A percentile compares a stretch with the other conserved stretches of the same genome.
Evolutionary conservation across 345 rosid genomes (phyloP).

Genomic region (Schrenkiella parvula): DNA sequence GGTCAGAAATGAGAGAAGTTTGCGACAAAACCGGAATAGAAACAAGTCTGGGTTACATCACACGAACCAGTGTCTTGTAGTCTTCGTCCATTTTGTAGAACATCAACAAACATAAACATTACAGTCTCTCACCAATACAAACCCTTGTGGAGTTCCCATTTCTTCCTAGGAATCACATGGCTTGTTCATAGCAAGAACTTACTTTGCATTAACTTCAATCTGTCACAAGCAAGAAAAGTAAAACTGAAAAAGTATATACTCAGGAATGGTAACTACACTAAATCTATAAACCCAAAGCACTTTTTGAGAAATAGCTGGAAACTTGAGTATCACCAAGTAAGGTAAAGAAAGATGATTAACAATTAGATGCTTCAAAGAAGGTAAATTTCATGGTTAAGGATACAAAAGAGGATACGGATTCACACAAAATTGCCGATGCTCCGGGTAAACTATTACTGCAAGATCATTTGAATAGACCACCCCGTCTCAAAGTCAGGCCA

Average conservation of each 20-base stretch:
- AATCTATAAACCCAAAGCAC: neutral
- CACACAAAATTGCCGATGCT: slow-evolving; percentile 55
- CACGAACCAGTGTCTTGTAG: neutral
- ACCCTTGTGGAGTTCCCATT: slow-evolving; percentile 30
- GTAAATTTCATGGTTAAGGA: slow-evolving; percentile 44
- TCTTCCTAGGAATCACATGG: slow-evolving; percentile 18
- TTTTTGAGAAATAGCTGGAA: neutral
- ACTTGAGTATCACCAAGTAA: neutral
- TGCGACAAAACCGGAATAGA: neutral
- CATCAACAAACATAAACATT: too few relatives aligned
- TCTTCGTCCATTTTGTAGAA: too few relatives aligned
- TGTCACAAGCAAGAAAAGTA: slow-evolving; percentile 13
- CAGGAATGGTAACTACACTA: neutral
- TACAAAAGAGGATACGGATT: slow-evolving; percentile 90
- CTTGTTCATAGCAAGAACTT: neutral
- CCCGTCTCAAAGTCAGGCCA: slow-evolving; percentile 8
- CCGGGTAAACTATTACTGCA: slow-evolving; percentile 62
- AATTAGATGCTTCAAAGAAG: neutral
- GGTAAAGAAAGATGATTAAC: neutral
- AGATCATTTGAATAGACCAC: slow-evolving; percentile 32
- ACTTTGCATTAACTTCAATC: neutral
- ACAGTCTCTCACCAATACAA: neutral
- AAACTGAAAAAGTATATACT: neutral
- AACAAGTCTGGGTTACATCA: neutral
- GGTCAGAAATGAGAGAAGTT: neutral